Percentiles rank a stretch among this genome's conserved stretches.
Evolutionary conservation across 371 early-diverging fungal genomes (phyloP).

Genomic region (Apophysomyces trapeziformis): DNA sequence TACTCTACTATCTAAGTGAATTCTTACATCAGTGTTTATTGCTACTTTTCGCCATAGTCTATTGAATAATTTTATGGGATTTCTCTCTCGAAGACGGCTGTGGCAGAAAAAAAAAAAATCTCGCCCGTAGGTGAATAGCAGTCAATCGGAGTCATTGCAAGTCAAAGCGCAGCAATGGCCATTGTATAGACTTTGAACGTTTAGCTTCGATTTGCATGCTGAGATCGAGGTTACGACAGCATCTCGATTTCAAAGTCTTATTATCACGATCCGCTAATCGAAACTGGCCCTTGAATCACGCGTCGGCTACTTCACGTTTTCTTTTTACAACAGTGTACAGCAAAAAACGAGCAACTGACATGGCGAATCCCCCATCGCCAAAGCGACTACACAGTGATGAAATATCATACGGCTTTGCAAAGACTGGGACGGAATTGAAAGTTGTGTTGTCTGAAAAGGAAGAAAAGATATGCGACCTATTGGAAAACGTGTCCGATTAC

Average conservation of each 20-base stretch:
- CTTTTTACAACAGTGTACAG: neutral
- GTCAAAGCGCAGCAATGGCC: too few relatives aligned
- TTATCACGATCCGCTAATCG: neutral
- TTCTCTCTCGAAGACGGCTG: too few relatives aligned
- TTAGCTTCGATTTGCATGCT: neutral
- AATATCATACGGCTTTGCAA: slow-evolving; percentile 38
- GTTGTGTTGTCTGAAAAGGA: slow-evolving; percentile 61
- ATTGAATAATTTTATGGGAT: too few relatives aligned
- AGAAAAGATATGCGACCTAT: slow-evolving; percentile 61
- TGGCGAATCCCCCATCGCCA: neutral
- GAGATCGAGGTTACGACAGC: neutral
- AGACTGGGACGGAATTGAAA: slow-evolving; percentile 41
- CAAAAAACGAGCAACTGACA: slow-evolving; percentile 7
- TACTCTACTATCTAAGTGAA: too few relatives aligned
- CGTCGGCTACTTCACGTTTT: neutral
- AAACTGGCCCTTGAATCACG: neutral
- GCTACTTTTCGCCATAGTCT: too few relatives aligned
- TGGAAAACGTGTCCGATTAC: slow-evolving; percentile 60
- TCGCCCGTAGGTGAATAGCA: too few relatives aligned
- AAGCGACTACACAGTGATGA: slow-evolving; percentile 5
- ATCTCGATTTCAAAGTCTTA: neutral
- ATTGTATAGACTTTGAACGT: too few relatives aligned
- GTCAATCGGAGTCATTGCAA: too few relatives aligned
- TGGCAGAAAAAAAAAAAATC: too few relatives aligned
- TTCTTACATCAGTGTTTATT: too few relatives aligned